A percentile compares a stretch with the other conserved stretches of the same genome.
These are phyloP conservation scores for Sphagnum contortum DNA, from an alignment of 225 moss, liverwort and hornwort genomes.

Conservation along the genomic window DNA sequence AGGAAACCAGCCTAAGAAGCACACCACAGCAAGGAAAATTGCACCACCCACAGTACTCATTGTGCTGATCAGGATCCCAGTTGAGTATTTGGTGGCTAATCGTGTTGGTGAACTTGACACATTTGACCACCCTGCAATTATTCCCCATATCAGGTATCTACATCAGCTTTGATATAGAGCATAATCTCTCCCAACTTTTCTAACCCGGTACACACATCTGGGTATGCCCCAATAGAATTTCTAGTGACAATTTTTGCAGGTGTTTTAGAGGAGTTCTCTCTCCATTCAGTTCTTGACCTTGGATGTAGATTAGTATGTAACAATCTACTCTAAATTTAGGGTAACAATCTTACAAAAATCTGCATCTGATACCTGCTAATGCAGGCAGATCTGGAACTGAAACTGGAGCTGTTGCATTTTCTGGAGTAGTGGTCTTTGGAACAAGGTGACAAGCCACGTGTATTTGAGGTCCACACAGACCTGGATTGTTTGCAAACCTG, in stretches of 20 bases:
- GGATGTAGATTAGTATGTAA: neutral
- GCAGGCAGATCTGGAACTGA: slow-evolving; percentile 21
- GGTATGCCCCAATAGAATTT: too few relatives aligned
- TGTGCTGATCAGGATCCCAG: slow-evolving; percentile 55
- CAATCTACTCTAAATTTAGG: neutral
- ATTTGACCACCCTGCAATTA: slow-evolving; percentile 23
- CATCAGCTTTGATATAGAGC: too few relatives aligned
- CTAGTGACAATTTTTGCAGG: too few relatives aligned
- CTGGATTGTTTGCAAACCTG: slow-evolving; percentile 69
- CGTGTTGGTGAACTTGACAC: slow-evolving; percentile 6
- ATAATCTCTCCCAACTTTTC: too few relatives aligned
- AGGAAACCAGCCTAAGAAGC: slow-evolving; percentile 46
- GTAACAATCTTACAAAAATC: neutral
- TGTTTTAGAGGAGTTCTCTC: neutral
- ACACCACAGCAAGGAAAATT: slow-evolving; percentile 53
- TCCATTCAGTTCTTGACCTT: slow-evolving; percentile 10
- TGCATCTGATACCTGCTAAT: slow-evolving; percentile 13
- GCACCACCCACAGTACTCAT: slow-evolving; percentile 55
- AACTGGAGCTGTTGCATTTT: slow-evolving; percentile 15
- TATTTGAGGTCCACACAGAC: slow-evolving; percentile 71
- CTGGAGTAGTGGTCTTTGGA: slow-evolving; percentile 22
- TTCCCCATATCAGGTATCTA: neutral
- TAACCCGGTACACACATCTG: too few relatives aligned
- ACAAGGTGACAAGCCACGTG: slow-evolving; percentile 35
- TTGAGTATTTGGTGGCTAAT: slow-evolving; percentile 22